Percentiles rank a stretch among this genome's conserved stretches.
These are phyloP conservation scores for Globomyces sp. DNA, from an alignment of 371 early-diverging fungal species.

Conservation along the genomic window DNA sequence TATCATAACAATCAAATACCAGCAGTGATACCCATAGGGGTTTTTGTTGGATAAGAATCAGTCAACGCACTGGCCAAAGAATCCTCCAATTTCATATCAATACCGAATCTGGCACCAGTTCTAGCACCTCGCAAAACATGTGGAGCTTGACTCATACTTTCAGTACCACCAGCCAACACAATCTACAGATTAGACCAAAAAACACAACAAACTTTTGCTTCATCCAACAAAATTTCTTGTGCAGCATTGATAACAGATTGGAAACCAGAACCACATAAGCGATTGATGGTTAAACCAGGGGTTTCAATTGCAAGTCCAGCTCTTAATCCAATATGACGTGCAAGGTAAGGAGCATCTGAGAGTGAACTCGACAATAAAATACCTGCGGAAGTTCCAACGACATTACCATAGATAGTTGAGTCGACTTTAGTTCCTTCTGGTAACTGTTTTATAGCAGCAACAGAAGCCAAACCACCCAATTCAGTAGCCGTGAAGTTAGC, in stretches of 20 bases:
- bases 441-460: constrained; percentile 77
- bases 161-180: constrained; percentile 90
- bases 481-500: constrained; percentile 82
- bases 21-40: constrained; percentile 96
- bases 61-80: constrained; percentile 80
- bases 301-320: constrained; percentile 74
- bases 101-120: constrained; percentile 83
- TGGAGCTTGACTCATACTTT: constrained; percentile 91
- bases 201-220: constrained; percentile 59
- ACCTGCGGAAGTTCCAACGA: constrained; percentile 74
- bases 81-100: constrained; percentile 84
- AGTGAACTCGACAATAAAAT: background rate
- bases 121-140: constrained; percentile 77
- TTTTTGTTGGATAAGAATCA: constrained; percentile 80
- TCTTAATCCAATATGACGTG: constrained; percentile 91
- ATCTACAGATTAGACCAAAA: no score
- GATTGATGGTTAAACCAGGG: constrained; percentile 91
- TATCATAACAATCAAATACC: no score
- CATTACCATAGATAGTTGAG: constrained; percentile 94
- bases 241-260: constrained; percentile 90
- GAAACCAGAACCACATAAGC: constrained; percentile 95
- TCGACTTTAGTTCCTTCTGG: constrained; percentile 73
- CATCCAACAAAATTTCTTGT: constrained; percentile 84
- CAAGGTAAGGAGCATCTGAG: constrained; percentile 77
- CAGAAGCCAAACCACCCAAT: constrained; percentile 88